Conservation (phyloP, 768 basidiomycete species). For the Suillus hirtellus region DNA sequence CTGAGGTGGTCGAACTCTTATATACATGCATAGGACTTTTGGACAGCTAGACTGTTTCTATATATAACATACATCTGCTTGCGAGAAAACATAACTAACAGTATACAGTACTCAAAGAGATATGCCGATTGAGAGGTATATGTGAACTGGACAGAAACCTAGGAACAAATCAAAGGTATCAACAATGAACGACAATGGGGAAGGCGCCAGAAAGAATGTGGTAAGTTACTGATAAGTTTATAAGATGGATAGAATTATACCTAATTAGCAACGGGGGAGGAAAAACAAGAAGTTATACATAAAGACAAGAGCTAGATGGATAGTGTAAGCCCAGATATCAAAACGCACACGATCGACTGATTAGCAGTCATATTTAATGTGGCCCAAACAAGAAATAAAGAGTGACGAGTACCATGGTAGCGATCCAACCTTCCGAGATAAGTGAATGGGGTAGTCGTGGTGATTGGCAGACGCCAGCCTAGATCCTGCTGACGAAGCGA, state of each 20-base stretch:
- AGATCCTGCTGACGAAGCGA: constrained; percentile 55
- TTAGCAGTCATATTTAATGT: constrained; percentile 12
- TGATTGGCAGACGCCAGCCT: constrained; percentile 8
- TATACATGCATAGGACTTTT: not conserved
- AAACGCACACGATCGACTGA: constrained; percentile 15
- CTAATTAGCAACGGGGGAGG: constrained; percentile 7
- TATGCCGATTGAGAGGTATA: constrained; percentile 23
- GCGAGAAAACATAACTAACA: constrained; percentile 18
- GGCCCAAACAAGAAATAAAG: constrained; percentile 20
- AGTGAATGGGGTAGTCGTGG: constrained; percentile 7
- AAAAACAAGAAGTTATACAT: constrained; percentile 5
- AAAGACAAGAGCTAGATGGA: constrained; percentile 16
- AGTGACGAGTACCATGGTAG: constrained; percentile 2
- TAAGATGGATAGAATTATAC: constrained; percentile 22
- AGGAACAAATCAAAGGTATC: constrained; percentile 16
- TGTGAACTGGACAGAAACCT: constrained; percentile 26
- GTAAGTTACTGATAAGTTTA: constrained; percentile 21
- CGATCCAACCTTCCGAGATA: constrained; percentile 20
- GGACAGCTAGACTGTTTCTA: constrained; percentile 6
- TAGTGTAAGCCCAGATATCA: constrained; percentile 16
- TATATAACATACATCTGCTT: constrained; percentile 18
- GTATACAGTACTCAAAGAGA: constrained; percentile 19
- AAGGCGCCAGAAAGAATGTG: constrained; percentile 22
- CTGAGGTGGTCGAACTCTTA: constrained; percentile 9
- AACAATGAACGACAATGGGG: constrained; percentile 27